These are phyloP conservation scores for Mucor plumbeus DNA, from an alignment of 371 early-diverging fungal genomes.

Conservation along the genomic window DNA sequence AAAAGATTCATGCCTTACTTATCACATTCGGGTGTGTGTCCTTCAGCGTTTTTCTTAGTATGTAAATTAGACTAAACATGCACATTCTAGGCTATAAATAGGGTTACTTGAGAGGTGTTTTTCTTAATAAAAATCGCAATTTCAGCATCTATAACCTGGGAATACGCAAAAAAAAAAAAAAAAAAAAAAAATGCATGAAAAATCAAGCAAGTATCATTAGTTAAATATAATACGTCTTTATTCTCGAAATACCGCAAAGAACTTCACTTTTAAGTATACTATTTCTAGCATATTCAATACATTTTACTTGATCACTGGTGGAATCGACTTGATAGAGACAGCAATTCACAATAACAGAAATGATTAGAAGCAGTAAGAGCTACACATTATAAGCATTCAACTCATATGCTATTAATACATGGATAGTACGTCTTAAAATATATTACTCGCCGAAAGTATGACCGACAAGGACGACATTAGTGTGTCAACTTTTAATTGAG, in stretches of 20 bases:
- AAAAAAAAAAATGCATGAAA: not conserved
- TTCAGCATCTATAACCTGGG: conserved; percentile 17
- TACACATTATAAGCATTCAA: no score
- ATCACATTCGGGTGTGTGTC: no score
- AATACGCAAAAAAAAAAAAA: not conserved
- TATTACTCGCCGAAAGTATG: conserved; percentile 2
- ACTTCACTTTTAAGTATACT: conserved; percentile 15
- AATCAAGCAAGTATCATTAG: no score
- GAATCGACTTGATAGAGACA: not conserved
- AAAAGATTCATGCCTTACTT: not conserved
- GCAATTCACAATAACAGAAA: conserved; percentile 8
- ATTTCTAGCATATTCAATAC: conserved; percentile 16
- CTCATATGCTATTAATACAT: no score
- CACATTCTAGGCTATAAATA: no score
- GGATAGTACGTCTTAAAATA: no score
- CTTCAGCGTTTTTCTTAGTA: not conserved
- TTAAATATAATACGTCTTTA: not conserved
- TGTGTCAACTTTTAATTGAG: not conserved
- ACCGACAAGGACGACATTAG: not conserved
- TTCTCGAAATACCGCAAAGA: conserved; percentile 10
- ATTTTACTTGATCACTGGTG: not conserved
- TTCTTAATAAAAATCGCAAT: conserved; percentile 11
- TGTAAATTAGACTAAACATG: no score
- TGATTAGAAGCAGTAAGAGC: conserved; percentile 1
- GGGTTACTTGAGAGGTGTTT: conserved; percentile 7